These are phyloP conservation scores for Stipa capillata DNA, from an alignment of 176 grass and related monocot genomes.

Conservation along the genomic window DNA sequence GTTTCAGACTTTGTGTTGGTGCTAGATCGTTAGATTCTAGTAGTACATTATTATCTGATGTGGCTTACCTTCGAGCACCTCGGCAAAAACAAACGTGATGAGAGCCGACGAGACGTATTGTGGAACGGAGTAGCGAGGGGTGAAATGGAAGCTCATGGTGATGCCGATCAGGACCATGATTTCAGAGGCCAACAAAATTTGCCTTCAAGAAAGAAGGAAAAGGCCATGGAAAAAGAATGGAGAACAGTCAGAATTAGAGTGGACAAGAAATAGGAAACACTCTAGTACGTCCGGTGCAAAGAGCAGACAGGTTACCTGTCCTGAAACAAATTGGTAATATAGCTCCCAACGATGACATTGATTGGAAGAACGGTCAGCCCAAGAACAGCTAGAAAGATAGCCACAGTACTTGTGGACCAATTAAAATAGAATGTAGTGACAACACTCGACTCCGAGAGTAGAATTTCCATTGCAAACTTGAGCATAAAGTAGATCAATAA, in stretches of 20 bases:
- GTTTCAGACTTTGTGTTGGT: not conserved
- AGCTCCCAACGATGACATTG: slow-evolving; percentile 85
- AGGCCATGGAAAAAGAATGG: not conserved
- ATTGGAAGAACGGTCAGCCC: slow-evolving; percentile 88
- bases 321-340: slow-evolving; percentile 70
- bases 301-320: slow-evolving; percentile 54
- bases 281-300: not conserved
- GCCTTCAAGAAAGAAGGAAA: slow-evolving; percentile 48
- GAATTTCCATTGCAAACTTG: slow-evolving; percentile 92
- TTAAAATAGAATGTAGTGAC: slow-evolving; percentile 75
- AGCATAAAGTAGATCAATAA: slow-evolving; percentile 96
- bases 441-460: slow-evolving; percentile 91
- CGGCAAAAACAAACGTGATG: slow-evolving; percentile 76
- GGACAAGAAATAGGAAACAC: not conserved
- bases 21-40: not conserved
- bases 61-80: slow-evolving; percentile 97
- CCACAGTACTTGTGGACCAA: slow-evolving; percentile 73
- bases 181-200: slow-evolving; percentile 74
- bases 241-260: not conserved
- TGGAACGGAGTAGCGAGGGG: slow-evolving; percentile 47
- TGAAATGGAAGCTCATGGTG: slow-evolving; percentile 52
- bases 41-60: too few relatives aligned
- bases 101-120: slow-evolving; percentile 79
- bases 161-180: slow-evolving; percentile 83
- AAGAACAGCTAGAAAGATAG: slow-evolving; percentile 79